Evolutionary conservation across 129 eudicot species (phyloP), one percentile per base, ranked within the genome.

Genomic region (Calendula officinalis): DNA sequence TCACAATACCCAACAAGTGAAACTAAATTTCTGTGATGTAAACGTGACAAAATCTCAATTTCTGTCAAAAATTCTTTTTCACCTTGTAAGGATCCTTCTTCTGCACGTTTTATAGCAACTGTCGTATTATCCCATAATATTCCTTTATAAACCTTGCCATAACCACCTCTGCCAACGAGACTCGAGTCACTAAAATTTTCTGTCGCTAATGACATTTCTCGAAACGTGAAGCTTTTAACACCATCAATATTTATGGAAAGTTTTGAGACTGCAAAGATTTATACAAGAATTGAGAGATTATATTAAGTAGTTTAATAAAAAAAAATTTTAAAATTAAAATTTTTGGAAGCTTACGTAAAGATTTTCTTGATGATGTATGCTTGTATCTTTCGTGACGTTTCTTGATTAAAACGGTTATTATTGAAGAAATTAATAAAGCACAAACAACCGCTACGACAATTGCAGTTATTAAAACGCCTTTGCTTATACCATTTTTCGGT

Each of bases 61-160:
- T 91, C 94, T 2, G 91, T 87, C 69, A 87, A 73, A 77, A 91
- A 91, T 69, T 91, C 94, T 67, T 88, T 85, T 58, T 79, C 83
- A 15, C 98, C 98, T 68, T 91, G 98, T 60, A 91, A 75, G 1
- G 98, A 91, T 62, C 90, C 94, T 73, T 75, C 88, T 78, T 82
- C 85, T 36, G 96, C 96, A 35, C 96, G 94, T 68, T 91, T 91
- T 60, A 91, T 74, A 36, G 96, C 98, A 10, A 91, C 98, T 17
- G 46, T 45, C 13, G 73, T 78, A 13, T 79, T 74, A 51, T 81
- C 83, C 41, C 70, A 70, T 56, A 87, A 55, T 60, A 59, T 72
- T 35, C 98, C 98, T 75, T 60, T 82, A 65, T 82, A 87, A 48
- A 91, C 96, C 9, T 75, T 87, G 42, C 98, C 98, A 56, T 91